Conservation (phyloP, 768 basidiomycete genomes). For the Leccinum pellstonianum region DNA sequence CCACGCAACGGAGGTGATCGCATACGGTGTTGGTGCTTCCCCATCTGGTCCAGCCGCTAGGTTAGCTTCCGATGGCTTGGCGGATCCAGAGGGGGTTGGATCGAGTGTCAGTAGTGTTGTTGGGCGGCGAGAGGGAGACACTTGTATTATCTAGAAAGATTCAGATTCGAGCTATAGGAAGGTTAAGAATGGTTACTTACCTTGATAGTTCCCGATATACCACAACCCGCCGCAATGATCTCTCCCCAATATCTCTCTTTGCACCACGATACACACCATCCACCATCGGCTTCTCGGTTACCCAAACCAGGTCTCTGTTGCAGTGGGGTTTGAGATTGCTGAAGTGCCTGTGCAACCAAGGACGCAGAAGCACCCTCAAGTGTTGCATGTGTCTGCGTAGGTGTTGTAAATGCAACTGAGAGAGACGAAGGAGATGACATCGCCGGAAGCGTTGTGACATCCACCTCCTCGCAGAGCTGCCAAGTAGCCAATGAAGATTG, state of each 20-base stretch:
- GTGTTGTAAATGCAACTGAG: slow-evolving; percentile 64
- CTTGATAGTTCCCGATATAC: slow-evolving; percentile 72
- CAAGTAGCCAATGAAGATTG: slow-evolving; percentile 68
- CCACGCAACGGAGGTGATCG: slow-evolving; percentile 88
- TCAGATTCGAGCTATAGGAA: background rate
- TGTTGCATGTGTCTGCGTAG: slow-evolving; percentile 59
- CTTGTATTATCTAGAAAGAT: slow-evolving; percentile 63
- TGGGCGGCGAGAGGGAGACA: slow-evolving; percentile 67
- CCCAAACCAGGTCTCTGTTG: slow-evolving; percentile 46
- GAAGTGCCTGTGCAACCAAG: slow-evolving; percentile 63
- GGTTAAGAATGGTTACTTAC: slow-evolving; percentile 38
- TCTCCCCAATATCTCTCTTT: slow-evolving; percentile 97
- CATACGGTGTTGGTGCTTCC: slow-evolving; percentile 45
- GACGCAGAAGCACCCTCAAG: slow-evolving; percentile 57
- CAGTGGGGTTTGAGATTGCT: slow-evolving; percentile 43
- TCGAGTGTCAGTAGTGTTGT: slow-evolving; percentile 56
- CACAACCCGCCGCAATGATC: slow-evolving; percentile 74
- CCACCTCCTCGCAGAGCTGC: slow-evolving; percentile 76
- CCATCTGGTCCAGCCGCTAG: slow-evolving; percentile 27
- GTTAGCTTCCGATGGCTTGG: slow-evolving; percentile 22
- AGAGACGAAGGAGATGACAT: slow-evolving; percentile 42
- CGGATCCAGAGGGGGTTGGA: slow-evolving; percentile 37
- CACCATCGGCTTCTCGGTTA: slow-evolving; percentile 82
- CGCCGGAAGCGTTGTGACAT: slow-evolving; percentile 56
- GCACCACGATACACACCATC: slow-evolving; percentile 95